phyloP scores from a whole-genome alignment of 352 stramenopile species.

The Globisporangium abappressorium region DNA sequence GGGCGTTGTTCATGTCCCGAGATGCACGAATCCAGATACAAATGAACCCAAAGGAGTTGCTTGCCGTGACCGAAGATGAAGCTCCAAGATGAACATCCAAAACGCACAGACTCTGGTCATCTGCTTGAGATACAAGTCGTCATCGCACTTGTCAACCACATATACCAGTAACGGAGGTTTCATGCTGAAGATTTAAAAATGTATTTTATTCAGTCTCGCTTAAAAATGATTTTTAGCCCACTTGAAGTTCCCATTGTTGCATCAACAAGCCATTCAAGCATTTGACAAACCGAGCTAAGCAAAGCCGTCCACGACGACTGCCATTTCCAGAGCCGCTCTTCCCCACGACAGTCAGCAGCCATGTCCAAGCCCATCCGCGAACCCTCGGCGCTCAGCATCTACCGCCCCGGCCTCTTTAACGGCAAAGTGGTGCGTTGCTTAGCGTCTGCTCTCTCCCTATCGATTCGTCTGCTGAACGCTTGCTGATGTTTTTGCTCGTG shows the following conservation, averaged over 20 bases:
- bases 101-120: too few relatives aligned
- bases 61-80: too few relatives aligned
- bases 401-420: conserved; percentile 56
- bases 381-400: conserved; percentile 51
- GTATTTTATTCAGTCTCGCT: too few relatives aligned
- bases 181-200: too few relatives aligned
- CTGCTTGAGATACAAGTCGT: too few relatives aligned
- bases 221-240: too few relatives aligned
- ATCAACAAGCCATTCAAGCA: conserved; percentile 7
- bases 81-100: too few relatives aligned
- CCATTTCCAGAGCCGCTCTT: neutral
- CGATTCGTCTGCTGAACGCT: neutral
- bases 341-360: neutral
- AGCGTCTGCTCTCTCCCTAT: neutral
- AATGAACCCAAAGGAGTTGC: too few relatives aligned
- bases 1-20: neutral
- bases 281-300: neutral
- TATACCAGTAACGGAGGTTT: too few relatives aligned
- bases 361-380: conserved; percentile 38
- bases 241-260: conserved; percentile 10
- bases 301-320: neutral
- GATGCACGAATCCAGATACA: too few relatives aligned
- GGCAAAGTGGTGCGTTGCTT: conserved; percentile 67
- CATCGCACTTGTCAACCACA: too few relatives aligned
- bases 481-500: neutral